phyloP scores from a whole-genome alignment of 2,329 filamentous ascomycete genomes.

The Alternaria hordeiaustralica region DNA sequence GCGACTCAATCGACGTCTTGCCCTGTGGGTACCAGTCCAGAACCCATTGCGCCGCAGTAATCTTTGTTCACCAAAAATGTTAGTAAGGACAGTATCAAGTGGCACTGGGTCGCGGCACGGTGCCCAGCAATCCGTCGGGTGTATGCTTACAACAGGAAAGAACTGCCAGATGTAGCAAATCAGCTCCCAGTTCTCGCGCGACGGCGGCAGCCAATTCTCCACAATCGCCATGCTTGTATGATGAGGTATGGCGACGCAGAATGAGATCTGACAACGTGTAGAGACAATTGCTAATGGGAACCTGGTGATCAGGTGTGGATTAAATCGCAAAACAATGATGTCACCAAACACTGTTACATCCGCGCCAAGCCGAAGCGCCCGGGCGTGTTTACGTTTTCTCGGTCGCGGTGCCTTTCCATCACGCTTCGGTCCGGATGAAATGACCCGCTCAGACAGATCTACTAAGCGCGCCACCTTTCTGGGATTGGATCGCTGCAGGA shows the following conservation, averaged over 20 bases:
- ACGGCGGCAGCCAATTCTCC: slow-evolving; percentile 55
- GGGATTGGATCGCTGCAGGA: neutral
- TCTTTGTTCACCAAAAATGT: slow-evolving; percentile 54
- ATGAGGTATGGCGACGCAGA: neutral
- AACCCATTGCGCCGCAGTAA: slow-evolving; percentile 75
- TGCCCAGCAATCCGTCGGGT: neutral
- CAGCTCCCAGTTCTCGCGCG: slow-evolving; percentile 58
- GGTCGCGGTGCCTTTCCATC: neutral
- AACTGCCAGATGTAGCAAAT: slow-evolving; percentile 55
- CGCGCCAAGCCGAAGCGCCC: slow-evolving; percentile 17
- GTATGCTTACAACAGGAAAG: slow-evolving; percentile 56
- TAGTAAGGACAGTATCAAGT: neutral
- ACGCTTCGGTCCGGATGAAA: neutral
- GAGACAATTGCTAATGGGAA: neutral
- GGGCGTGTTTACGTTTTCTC: neutral
- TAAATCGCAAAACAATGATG: slow-evolving; percentile 13
- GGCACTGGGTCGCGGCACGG: neutral
- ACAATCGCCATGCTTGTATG: slow-evolving; percentile 50
- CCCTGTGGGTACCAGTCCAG: slow-evolving; percentile 85
- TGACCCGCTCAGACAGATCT: neutral
- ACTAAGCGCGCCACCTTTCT: neutral
- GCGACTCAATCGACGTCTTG: slow-evolving; percentile 80
- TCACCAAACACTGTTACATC: slow-evolving; percentile 15
- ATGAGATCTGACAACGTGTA: neutral
- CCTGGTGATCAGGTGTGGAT: neutral